Evolutionary conservation across 768 basidiomycete genomes (phyloP).

Genomic region (Psilocybe azurescens): DNA sequence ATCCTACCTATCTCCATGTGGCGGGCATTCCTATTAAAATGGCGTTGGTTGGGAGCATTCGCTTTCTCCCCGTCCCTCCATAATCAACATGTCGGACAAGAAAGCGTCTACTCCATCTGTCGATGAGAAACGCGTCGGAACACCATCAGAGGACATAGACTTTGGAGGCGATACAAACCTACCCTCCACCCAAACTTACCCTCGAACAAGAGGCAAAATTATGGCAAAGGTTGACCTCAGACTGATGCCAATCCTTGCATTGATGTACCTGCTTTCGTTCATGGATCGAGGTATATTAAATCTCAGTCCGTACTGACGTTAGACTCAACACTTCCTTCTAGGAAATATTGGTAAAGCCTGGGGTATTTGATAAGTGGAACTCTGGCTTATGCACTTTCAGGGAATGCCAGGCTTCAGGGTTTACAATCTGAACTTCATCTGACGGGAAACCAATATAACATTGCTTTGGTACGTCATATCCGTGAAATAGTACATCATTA

Average conservation of each 20-base stretch:
- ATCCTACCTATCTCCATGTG: constrained; percentile 16
- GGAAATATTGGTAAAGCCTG: constrained; percentile 59
- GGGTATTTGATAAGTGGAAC: not conserved
- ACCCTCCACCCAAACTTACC: constrained; percentile 48
- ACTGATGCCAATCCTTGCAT: constrained; percentile 60
- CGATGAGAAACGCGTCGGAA: constrained; percentile 25
- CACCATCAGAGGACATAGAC: constrained; percentile 31
- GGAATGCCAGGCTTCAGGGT: constrained; percentile 73
- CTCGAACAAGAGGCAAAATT: constrained; percentile 55
- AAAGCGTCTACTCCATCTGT: constrained; percentile 18
- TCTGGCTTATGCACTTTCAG: constrained; percentile 29
- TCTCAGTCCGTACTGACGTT: too few relatives aligned
- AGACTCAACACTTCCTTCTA: constrained; percentile 29
- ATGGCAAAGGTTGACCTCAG: constrained; percentile 64
- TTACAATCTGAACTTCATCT: constrained; percentile 59
- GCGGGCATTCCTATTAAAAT: not conserved
- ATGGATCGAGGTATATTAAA: constrained; percentile 63
- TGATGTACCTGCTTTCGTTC: constrained; percentile 69
- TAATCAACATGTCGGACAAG: constrained; percentile 24
- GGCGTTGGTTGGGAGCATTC: not conserved
- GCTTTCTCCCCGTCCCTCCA: constrained; percentile 1
- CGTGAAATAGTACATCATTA: too few relatives aligned
- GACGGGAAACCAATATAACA: constrained; percentile 65
- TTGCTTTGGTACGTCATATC: constrained; percentile 54
- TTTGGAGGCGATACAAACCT: constrained; percentile 51